Percentiles rank a stretch among this genome's conserved stretches.
phyloP scores from a whole-genome alignment of 2,329 filamentous ascomycete species.

The Claviceps monticola region DNA sequence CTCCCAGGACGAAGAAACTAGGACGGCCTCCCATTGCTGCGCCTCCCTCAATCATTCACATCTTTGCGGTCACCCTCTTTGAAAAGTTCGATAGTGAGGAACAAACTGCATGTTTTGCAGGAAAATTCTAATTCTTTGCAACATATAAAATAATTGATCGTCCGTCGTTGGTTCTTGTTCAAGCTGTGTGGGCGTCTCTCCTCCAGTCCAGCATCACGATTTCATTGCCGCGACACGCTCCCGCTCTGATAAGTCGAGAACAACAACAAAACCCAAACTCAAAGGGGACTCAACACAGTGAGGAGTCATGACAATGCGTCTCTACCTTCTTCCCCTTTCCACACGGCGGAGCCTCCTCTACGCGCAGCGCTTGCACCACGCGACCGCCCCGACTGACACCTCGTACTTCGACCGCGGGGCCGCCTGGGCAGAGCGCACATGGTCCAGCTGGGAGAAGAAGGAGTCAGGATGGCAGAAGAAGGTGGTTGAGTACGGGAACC shows the following conservation, averaged over 20 bases:
- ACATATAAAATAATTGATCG: too few relatives aligned
- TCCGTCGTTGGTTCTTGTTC: neutral
- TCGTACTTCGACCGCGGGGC: slow-evolving; percentile 55
- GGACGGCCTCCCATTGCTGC: neutral
- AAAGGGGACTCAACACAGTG: slow-evolving; percentile 1
- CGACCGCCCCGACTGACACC: slow-evolving; percentile 32
- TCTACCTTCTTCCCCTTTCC: slow-evolving; percentile 88
- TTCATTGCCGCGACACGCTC: neutral
- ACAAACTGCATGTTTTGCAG: too few relatives aligned
- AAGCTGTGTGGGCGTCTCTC: neutral
- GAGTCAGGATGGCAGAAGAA: slow-evolving; percentile 78
- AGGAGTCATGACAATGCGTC: slow-evolving; percentile 48
- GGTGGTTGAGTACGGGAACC: slow-evolving; percentile 76
- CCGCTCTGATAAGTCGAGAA: slow-evolving; percentile 11
- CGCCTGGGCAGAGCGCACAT: slow-evolving; percentile 58
- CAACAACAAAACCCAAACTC: neutral
- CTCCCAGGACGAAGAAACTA: neutral
- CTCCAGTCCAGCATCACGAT: neutral
- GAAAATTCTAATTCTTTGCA: too few relatives aligned
- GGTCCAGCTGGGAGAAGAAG: slow-evolving; percentile 78
- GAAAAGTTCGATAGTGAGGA: too few relatives aligned
- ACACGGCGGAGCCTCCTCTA: slow-evolving; percentile 85
- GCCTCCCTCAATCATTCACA: neutral
- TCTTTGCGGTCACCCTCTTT: too few relatives aligned
- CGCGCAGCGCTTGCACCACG: slow-evolving; percentile 57